These are phyloP conservation scores for Lenzites betulinus DNA, from an alignment of 768 basidiomycete genomes.

Conservation along the genomic window DNA sequence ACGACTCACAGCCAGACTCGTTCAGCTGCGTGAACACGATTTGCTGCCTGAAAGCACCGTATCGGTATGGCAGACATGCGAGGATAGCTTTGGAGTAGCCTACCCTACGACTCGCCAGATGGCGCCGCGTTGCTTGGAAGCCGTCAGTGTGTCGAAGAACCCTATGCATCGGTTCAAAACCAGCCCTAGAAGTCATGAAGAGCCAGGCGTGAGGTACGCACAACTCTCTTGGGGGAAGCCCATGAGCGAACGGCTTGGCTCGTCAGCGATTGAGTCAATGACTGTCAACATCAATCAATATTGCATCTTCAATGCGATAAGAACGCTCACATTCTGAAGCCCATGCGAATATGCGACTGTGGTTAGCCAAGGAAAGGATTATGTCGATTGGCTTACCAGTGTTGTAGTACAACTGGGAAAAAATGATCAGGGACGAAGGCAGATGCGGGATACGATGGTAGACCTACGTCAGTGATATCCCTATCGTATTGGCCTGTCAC, in stretches of 20 bases:
- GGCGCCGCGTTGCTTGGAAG: conserved; percentile 49
- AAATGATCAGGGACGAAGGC: not conserved
- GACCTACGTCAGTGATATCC: conserved; percentile 52
- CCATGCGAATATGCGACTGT: not conserved
- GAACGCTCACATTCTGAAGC: not conserved
- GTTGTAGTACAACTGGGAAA: conserved; percentile 48
- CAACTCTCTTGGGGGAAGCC: conserved; percentile 57
- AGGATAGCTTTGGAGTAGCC: not conserved
- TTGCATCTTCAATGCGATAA: not conserved
- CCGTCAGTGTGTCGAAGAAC: conserved; percentile 48
- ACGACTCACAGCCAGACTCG: conserved; percentile 39
- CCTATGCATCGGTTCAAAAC: conserved; percentile 31
- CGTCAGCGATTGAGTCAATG: conserved; percentile 45
- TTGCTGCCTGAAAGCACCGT: conserved; percentile 44
- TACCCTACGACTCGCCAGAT: conserved; percentile 58
- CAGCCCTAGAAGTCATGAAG: not conserved
- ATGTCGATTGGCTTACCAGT: conserved; percentile 37
- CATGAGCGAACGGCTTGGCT: conserved; percentile 53
- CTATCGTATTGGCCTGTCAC: conserved; percentile 51
- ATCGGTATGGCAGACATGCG: not conserved
- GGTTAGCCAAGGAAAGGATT: not conserved
- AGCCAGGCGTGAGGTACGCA: conserved; percentile 21
- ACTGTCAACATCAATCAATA: conserved; percentile 29
- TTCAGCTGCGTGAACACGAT: conserved; percentile 56
- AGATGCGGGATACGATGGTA: not conserved